Conservation (phyloP, 148 eudicot species). For the Chenopodium quinoa region DNA sequence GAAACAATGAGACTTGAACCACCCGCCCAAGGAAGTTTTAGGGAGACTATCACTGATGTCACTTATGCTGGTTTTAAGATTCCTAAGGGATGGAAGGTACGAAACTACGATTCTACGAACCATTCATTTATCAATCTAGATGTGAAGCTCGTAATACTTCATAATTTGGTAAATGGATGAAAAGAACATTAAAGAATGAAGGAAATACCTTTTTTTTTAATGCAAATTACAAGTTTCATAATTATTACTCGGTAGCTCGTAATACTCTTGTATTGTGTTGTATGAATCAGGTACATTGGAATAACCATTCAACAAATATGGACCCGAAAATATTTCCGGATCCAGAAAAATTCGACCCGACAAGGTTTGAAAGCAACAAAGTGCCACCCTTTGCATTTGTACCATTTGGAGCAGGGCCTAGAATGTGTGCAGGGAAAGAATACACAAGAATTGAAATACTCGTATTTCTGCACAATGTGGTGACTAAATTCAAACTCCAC, state of each 20-base stretch:
- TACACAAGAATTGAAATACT: background rate
- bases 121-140: too few species aligned
- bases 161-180: too few species aligned
- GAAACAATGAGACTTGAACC: background rate
- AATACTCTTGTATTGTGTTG: background rate
- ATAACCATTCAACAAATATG: background rate
- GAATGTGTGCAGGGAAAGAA: background rate
- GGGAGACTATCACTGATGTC: background rate
- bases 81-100: background rate
- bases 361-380: constrained; percentile 1
- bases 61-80: background rate
- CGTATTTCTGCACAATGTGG: background rate
- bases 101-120: too few species aligned
- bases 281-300: background rate
- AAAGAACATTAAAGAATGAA: too few species aligned
- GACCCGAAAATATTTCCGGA: background rate
- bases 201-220: too few species aligned
- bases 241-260: too few species aligned
- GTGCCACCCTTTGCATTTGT: background rate
- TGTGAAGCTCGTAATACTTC: too few species aligned
- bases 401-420: background rate
- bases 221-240: too few species aligned
- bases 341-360: background rate
- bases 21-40: background rate
- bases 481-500: background rate